A percentile compares a stretch with the other conserved stretches of the same genome.
Evolutionary conservation across 805 yeast genomes (phyloP).

Genomic region (Wickerhamomyces bisporus): DNA sequence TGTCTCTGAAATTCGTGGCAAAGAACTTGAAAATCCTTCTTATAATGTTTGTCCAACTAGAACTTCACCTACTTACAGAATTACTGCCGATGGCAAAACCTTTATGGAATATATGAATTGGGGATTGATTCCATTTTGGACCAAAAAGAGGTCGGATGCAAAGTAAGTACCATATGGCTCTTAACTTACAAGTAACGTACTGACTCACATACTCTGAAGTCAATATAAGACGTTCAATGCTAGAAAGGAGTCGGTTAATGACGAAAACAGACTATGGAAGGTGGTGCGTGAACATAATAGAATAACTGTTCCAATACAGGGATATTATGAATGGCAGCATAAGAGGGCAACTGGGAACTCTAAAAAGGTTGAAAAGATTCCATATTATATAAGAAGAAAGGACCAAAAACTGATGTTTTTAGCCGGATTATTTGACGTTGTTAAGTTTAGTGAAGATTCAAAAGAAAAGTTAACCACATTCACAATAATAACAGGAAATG

Average conservation of each 20-base stretch:
- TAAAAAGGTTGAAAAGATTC: constrained; percentile 40
- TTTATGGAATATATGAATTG: constrained; percentile 59
- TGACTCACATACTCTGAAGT: too few relatives aligned
- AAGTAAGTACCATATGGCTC: not conserved
- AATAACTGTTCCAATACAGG: constrained; percentile 75
- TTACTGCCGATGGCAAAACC: constrained; percentile 10
- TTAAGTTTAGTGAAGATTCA: constrained; percentile 18
- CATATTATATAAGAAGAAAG: constrained; percentile 58
- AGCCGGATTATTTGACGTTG: constrained; percentile 49
- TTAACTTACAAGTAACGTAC: too few relatives aligned
- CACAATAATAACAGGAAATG: constrained; percentile 71
- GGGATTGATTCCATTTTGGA: constrained; percentile 76
- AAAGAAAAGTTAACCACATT: constrained; percentile 38
- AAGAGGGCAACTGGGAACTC: constrained; percentile 24
- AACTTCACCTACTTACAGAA: constrained; percentile 35
- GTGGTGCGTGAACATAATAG: constrained; percentile 41
- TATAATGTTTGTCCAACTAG: constrained; percentile 64
- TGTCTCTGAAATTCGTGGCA: constrained; percentile 8
- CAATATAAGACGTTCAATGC: constrained; percentile 67
- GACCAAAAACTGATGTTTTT: constrained; percentile 52
- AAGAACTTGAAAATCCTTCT: constrained; percentile 28
- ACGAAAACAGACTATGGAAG: constrained; percentile 53
- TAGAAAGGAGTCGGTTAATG: constrained; percentile 53
- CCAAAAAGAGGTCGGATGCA: constrained; percentile 32
- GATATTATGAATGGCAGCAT: constrained; percentile 79